A percentile compares a stretch with the other conserved stretches of the same genome.
phyloP scores from a whole-genome alignment of 306 rosid genomes.

The Quercus robur region DNA sequence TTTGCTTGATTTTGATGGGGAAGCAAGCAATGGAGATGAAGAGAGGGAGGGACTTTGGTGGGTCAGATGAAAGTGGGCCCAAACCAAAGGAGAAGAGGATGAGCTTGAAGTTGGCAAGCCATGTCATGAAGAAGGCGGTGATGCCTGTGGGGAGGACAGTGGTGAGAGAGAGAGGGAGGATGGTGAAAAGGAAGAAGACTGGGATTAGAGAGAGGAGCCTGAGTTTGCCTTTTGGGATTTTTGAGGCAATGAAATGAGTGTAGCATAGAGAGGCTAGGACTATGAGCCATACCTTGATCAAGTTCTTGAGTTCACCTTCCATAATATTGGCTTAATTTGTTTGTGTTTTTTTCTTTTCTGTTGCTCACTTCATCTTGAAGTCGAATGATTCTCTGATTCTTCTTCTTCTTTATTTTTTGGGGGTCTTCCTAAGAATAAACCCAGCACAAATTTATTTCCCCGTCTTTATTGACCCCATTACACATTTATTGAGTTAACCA shows the following conservation, averaged over 20 bases:
- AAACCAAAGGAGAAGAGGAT: constrained; percentile 41
- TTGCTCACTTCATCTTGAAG: not conserved
- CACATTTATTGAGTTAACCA: too few species aligned
- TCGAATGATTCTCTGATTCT: not conserved
- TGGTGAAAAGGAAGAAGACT: constrained; percentile 19
- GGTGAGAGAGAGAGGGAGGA: constrained; percentile 24
- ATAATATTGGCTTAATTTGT: not conserved
- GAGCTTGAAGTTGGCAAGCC: constrained; percentile 42
- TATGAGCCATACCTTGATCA: constrained; percentile 26
- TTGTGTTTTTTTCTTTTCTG: not conserved
- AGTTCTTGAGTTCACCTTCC: constrained; percentile 19
- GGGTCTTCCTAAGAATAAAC: too few species aligned
- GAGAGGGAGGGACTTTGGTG: constrained; percentile 11
- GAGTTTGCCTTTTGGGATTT: constrained; percentile 27
- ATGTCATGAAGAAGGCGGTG: constrained; percentile 28
- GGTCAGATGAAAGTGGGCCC: constrained; percentile 27
- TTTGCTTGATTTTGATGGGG: constrained; percentile 21
- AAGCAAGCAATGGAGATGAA: constrained; percentile 21
- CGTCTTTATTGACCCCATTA: too few species aligned
- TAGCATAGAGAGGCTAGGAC: constrained; percentile 20
- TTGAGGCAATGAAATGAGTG: constrained; percentile 25
- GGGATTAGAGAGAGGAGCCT: constrained; percentile 35
- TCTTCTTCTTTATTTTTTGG: too few species aligned
- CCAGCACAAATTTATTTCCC: too few species aligned
- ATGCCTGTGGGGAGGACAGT: constrained; percentile 24